Conservation (phyloP, 805 yeast species). For the Hanseniaspora valbyensis region DNA sequence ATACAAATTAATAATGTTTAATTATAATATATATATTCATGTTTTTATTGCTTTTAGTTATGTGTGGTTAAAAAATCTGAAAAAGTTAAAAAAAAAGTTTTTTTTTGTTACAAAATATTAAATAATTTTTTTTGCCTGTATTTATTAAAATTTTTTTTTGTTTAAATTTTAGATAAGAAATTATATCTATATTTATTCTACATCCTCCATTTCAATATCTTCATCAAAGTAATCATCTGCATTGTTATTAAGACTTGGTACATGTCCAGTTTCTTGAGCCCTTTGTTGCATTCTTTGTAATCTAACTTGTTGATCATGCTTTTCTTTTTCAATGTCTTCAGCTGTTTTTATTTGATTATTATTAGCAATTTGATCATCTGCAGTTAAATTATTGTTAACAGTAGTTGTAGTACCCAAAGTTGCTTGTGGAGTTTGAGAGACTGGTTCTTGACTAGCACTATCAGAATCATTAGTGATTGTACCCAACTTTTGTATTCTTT, state of each 20-base stretch:
- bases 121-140: too few relatives aligned
- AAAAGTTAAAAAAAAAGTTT: background rate
- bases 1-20: too few relatives aligned
- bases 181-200: conserved; percentile 30
- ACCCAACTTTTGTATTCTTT: conserved; percentile 56
- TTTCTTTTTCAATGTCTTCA: conserved; percentile 10
- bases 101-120: background rate
- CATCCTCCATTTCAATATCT: conserved; percentile 68
- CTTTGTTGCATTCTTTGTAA: conserved; percentile 61
- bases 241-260: conserved; percentile 22
- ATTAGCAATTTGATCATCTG: conserved; percentile 14
- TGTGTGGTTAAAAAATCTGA: too few relatives aligned
- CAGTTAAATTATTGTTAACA: background rate
- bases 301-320: conserved; percentile 43
- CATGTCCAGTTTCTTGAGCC: conserved; percentile 62
- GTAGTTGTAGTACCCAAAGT: conserved; percentile 15
- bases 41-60: too few relatives aligned
- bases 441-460: conserved; percentile 18
- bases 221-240: conserved; percentile 57
- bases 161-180: too few relatives aligned
- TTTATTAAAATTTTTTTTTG: too few relatives aligned
- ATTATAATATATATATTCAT: too few relatives aligned
- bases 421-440: background rate
- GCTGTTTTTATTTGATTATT: conserved; percentile 12
- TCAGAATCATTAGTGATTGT: conserved; percentile 30